Conservation (phyloP, 2,329 filamentous ascomycete genomes). For the Trichoderma afroharzianum region DNA sequence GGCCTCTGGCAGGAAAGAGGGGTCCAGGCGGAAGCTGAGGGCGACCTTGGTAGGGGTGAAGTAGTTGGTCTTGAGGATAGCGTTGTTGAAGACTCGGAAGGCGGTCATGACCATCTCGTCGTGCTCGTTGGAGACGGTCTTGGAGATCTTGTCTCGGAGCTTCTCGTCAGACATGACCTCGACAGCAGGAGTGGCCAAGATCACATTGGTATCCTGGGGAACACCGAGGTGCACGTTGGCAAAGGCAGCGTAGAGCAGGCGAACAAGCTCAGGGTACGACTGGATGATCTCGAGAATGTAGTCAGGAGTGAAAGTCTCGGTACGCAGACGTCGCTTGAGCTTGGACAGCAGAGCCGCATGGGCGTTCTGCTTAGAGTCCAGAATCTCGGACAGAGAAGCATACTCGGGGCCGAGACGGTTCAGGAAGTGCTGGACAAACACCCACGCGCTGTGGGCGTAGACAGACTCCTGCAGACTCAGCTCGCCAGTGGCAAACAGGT, state of each 20-base stretch:
- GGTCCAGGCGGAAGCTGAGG: constrained; percentile 90
- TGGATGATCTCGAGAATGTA: constrained; percentile 98
- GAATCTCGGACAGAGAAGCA: constrained; percentile 73
- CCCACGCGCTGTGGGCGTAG: constrained; percentile 96
- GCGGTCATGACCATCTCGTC: constrained; percentile 97
- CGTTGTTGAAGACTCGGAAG: constrained; percentile 92
- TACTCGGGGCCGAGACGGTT: constrained; percentile 94
- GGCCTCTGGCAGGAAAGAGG: constrained; percentile 79
- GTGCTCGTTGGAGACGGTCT: constrained; percentile 85
- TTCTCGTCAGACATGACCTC: constrained; percentile 72
- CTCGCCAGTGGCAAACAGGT: constrained; percentile 78
- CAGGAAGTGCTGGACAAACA: constrained; percentile 96
- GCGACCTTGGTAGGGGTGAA: constrained; percentile 96
- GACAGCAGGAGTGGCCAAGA: constrained; percentile 53
- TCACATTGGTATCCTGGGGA: constrained; percentile 39
- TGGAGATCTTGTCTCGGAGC: constrained; percentile 73
- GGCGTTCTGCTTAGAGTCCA: constrained; percentile 76
- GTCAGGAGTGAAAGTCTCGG: constrained; percentile 95
- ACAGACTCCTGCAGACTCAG: constrained; percentile 94
- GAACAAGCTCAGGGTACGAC: constrained; percentile 81
- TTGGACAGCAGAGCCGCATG: constrained; percentile 87
- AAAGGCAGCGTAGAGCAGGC: constrained; percentile 86
- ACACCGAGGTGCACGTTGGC: constrained; percentile 74
- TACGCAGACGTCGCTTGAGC: constrained; percentile 90
- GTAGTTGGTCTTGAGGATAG: constrained; percentile 96